Conservation (phyloP, 1,139 yeast species). For the Pneumocystis sp. region DNA sequence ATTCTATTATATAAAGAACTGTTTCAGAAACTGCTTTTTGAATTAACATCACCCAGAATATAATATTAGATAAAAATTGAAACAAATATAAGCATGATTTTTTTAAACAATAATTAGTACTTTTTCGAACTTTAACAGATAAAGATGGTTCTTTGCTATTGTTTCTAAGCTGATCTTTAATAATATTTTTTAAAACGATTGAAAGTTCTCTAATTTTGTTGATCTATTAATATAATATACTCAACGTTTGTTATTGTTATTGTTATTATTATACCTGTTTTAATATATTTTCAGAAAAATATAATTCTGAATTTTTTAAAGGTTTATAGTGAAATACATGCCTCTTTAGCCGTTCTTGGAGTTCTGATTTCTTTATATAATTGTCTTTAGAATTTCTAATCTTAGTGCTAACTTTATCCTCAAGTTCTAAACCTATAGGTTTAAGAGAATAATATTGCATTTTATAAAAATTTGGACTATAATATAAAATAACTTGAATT, state of each 20-base stretch:
- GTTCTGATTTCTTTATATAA: slow-evolving; percentile 14
- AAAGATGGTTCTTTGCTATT: neutral
- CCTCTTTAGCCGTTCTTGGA: slow-evolving; percentile 2
- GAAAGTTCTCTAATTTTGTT: neutral
- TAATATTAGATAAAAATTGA: neutral
- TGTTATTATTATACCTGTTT: neutral
- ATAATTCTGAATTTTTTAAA: slow-evolving; percentile 11
- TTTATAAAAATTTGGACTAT: slow-evolving; percentile 56
- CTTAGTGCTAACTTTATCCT: slow-evolving; percentile 23
- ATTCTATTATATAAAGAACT: slow-evolving; percentile 28
- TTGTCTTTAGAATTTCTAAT: slow-evolving; percentile 22
- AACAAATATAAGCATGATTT: neutral
- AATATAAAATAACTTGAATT: slow-evolving; percentile 40
- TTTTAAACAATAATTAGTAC: neutral
- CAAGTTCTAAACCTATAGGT: slow-evolving; percentile 56
- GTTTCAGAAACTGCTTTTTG: slow-evolving; percentile 25
- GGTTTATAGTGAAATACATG: slow-evolving; percentile 11
- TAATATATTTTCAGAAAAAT: slow-evolving; percentile 15
- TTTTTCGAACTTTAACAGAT: neutral
- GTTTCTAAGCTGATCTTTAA: neutral
- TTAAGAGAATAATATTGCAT: slow-evolving; percentile 67
- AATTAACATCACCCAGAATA: slow-evolving; percentile 6
- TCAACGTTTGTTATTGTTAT: neutral
- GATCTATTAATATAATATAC: neutral
- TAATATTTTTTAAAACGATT: neutral